Evolutionary conservation across 202 grass and related monocot species (phyloP).

Genomic region (Schoenoplectus tabernaemontani): DNA sequence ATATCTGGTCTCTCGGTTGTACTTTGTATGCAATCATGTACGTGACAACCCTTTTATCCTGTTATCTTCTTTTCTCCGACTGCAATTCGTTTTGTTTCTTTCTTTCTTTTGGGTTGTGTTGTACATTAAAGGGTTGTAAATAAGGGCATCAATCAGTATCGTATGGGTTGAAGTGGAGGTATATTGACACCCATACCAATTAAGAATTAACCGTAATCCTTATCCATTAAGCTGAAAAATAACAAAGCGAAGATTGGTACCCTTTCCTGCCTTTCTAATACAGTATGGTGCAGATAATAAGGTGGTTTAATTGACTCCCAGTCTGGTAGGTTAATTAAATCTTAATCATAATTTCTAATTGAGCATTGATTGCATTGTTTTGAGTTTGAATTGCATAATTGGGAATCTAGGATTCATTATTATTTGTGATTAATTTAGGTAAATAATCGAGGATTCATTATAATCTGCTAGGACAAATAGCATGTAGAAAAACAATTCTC

Average conservation of each 20-base stretch:
- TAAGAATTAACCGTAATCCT: neutral
- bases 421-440: neutral
- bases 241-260: neutral
- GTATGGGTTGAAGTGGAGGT: neutral
- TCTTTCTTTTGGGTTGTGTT: neutral
- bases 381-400: neutral
- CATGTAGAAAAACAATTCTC: neutral
- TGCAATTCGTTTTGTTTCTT: neutral
- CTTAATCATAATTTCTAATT: neutral
- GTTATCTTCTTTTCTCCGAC: neutral
- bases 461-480: too few relatives aligned
- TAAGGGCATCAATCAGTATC: neutral
- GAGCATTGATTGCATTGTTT: neutral
- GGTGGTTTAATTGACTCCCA: too few relatives aligned
- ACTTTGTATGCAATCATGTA: constrained; percentile 85
- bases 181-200: neutral
- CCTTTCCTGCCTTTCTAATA: neutral
- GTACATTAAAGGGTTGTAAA: neutral
- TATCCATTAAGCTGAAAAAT: neutral
- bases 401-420: neutral
- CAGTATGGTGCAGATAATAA: neutral
- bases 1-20: constrained; percentile 92
- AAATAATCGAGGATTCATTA: neutral
- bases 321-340: neutral
- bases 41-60: constrained; percentile 18